phyloP scores from a whole-genome alignment of 2,329 filamentous ascomycete genomes.

The Diplodia sapinea region DNA sequence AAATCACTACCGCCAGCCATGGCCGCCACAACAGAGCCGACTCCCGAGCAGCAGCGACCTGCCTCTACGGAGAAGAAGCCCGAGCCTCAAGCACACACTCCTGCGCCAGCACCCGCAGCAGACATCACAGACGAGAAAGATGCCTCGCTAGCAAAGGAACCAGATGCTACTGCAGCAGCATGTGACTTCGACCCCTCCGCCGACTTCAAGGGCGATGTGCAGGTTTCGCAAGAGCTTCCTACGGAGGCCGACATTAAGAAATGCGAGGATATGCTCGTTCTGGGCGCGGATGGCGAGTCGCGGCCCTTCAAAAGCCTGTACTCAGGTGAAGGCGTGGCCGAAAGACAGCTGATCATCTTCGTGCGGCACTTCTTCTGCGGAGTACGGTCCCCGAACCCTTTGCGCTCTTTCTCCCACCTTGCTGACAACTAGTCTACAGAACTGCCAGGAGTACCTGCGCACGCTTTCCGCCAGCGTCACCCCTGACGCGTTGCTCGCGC shows the following conservation, averaged over 20 bases:
- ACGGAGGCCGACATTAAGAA: conserved; percentile 40
- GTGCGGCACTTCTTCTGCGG: conserved; percentile 82
- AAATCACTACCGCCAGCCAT: conserved; percentile 3
- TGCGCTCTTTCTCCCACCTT: not conserved
- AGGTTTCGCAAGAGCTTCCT: conserved; percentile 47
- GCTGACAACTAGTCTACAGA: conserved; percentile 52
- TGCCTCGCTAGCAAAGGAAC: not conserved
- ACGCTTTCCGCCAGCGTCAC: conserved; percentile 65
- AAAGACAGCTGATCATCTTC: conserved; percentile 71
- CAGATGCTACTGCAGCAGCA: not conserved
- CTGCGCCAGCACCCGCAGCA: not conserved
- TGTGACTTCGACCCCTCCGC: conserved; percentile 36
- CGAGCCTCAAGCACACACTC: not conserved
- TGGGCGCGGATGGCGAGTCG: conserved; percentile 45
- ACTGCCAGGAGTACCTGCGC: conserved; percentile 76
- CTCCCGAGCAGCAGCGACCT: not conserved
- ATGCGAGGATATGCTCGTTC: conserved; percentile 44
- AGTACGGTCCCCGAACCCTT: conserved; percentile 56
- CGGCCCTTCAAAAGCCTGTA: conserved; percentile 48
- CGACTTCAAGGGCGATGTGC: conserved; percentile 44
- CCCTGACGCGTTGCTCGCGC: conserved; percentile 50
- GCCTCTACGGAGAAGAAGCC: not conserved
- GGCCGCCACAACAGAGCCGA: conserved; percentile 2
- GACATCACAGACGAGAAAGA: not conserved
- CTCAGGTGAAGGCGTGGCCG: conserved; percentile 43